phyloP scores from a whole-genome alignment of 352 stramenopile species.

The Globisporangium uncinulatum region DNA sequence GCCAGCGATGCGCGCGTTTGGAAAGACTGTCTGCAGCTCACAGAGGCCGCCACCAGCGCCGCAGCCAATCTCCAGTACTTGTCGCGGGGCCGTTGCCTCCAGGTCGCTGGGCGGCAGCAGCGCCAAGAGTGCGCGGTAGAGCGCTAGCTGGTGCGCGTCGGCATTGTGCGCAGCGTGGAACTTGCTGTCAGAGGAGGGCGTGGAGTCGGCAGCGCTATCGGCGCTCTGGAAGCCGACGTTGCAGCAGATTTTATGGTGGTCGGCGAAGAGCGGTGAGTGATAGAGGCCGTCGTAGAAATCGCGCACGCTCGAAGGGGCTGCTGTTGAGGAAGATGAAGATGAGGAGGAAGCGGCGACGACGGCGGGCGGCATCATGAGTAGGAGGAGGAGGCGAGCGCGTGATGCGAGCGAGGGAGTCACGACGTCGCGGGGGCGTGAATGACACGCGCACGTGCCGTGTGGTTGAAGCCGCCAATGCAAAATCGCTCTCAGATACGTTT shows the following conservation, averaged over 20 bases:
- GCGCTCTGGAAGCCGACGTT: conserved; percentile 55
- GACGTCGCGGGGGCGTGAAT: too few species aligned
- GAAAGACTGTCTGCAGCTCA: conserved; percentile 51
- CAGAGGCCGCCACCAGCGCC: conserved; percentile 59
- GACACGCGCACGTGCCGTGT: too few species aligned
- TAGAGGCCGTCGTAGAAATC: conserved; percentile 79
- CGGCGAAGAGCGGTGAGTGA: conserved; percentile 56
- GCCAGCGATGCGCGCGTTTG: conserved; percentile 40
- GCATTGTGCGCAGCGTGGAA: conserved; percentile 25
- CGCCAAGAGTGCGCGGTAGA: conserved; percentile 53
- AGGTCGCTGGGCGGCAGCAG: conserved; percentile 26
- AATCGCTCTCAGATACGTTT: too few species aligned
- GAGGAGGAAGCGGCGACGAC: not conserved
- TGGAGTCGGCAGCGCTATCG: conserved; percentile 10
- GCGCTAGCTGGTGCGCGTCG: conserved; percentile 44
- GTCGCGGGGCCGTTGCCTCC: conserved; percentile 15
- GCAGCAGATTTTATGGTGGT: conserved; percentile 62
- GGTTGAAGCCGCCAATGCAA: too few species aligned
- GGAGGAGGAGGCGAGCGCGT: not conserved
- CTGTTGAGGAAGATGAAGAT: not conserved
- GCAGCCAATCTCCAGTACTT: conserved; percentile 62
- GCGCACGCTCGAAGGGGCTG: conserved; percentile 29
- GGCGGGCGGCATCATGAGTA: not conserved
- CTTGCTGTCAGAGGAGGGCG: conserved; percentile 13
- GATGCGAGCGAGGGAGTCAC: not conserved